Conservation (phyloP, 2,329 filamentous ascomycete species). For the Fusarium heterosporum region DNA sequence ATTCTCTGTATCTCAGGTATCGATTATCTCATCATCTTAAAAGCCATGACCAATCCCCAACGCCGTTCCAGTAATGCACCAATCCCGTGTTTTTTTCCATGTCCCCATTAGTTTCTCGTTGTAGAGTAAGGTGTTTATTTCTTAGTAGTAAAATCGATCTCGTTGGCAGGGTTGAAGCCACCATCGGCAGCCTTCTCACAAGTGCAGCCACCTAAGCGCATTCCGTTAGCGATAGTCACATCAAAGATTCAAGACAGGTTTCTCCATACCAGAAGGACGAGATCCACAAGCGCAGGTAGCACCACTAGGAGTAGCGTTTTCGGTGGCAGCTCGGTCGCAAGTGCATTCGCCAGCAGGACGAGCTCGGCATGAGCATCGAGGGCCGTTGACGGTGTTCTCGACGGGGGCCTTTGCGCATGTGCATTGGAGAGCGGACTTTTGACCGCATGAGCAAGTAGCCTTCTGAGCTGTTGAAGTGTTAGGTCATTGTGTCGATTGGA, state of each 20-base stretch:
- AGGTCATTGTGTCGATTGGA: background rate
- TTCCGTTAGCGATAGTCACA: conserved; percentile 30
- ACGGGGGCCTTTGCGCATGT: conserved; percentile 79
- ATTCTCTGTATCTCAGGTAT: conserved; percentile 29
- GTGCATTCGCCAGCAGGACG: conserved; percentile 85
- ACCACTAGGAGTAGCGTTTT: conserved; percentile 74
- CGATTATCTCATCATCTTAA: conserved; percentile 23
- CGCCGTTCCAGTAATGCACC: conserved; percentile 32
- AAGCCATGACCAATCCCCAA: conserved; percentile 29
- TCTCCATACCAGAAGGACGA: conserved; percentile 72
- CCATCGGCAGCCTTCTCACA: conserved; percentile 79
- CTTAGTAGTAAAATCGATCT: conserved; percentile 88
- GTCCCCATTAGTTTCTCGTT: background rate
- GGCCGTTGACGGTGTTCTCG: conserved; percentile 80
- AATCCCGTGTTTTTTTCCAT: conserved; percentile 16
- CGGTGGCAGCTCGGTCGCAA: conserved; percentile 76
- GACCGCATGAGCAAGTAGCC: conserved; percentile 87
- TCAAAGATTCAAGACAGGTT: background rate
- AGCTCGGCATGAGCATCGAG: conserved; percentile 85
- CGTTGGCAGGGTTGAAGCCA: conserved; percentile 71
- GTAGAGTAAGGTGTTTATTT: conserved; percentile 26
- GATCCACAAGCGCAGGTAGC: conserved; percentile 81
- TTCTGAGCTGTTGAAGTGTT: conserved; percentile 62
- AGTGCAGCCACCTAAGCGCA: conserved; percentile 73
- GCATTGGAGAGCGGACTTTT: conserved; percentile 88